Evolutionary conservation across 2,329 filamentous ascomycete genomes (phyloP), one percentile per base, ranked within the genome.

Genomic region (Lachnum nothofagi): DNA sequence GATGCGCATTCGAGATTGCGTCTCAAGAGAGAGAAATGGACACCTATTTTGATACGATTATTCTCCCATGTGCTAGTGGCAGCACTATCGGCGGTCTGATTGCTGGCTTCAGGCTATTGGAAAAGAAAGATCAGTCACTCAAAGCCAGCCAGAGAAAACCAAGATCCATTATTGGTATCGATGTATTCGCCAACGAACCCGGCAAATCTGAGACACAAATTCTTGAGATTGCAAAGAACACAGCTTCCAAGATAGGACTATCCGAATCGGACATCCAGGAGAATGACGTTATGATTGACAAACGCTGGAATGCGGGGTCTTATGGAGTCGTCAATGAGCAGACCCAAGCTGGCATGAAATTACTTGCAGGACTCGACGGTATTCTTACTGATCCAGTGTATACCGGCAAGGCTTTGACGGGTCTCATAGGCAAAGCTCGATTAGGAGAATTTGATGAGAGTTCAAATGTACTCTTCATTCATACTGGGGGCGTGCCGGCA

Each of bases 391-490:
- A 24, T 24, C 37, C 37, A 12, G 37, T 39, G 7, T 39, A 39
- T 23, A 24, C 37, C 20, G 37, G 37, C 17, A 39, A 39, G 37
- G 12, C 37, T 39, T 12, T 39, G 20, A 24, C 17, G 22, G 37
- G 37, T 23, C 9, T 39, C 6, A 24, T 24, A 12, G 17, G 37
- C 37, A 22, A 23, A 22, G 37, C 37, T 39, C 37, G 20, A 24
- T 5, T 23, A 12, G 37, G 45, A 27, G 39, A 48, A n/a, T 38
- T 29, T 10, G 31, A 43, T 14, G 39, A 29, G 31, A n/a, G 31
- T 16, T 17, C 19, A 16, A 48, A 48, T 42, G 39, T 43, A 4
- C 33, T 47, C 10, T 48, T 48, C 34, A 14, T 48, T 8, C 38
- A 48, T 42, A 48, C 39, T 5, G 45, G 45, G 10, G 39, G 39